These are phyloP conservation scores for Pythium monospermum DNA, from an alignment of 352 stramenopile species.

Conservation along the genomic window DNA sequence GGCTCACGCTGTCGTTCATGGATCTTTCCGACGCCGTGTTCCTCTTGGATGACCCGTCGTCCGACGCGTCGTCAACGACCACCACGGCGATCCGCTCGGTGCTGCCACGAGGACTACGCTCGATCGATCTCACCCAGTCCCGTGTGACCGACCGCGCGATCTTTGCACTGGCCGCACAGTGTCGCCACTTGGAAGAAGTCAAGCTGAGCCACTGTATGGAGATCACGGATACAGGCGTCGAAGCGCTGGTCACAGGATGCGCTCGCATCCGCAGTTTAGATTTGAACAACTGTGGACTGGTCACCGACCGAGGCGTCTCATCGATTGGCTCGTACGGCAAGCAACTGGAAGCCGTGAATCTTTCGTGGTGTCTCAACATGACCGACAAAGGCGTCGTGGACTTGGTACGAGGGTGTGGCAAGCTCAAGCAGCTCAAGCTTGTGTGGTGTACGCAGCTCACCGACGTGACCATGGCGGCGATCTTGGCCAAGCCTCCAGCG, in stretches of 20 bases:
- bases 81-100: slow-evolving; percentile 8
- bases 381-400: slow-evolving; percentile 79
- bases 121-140: slow-evolving; percentile 71
- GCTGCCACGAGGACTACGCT: slow-evolving; percentile 38
- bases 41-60: no score
- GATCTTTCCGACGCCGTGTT: slow-evolving; percentile 69
- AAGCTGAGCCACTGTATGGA: slow-evolving; percentile 73
- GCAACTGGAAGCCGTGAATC: slow-evolving; percentile 58
- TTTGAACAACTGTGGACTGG: slow-evolving; percentile 76
- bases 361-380: slow-evolving; percentile 89
- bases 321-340: slow-evolving; percentile 46
- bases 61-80: slow-evolving; percentile 7
- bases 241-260: slow-evolving; percentile 54
- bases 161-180: slow-evolving; percentile 56
- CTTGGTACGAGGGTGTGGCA: slow-evolving; percentile 53
- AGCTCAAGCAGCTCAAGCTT: slow-evolving; percentile 57
- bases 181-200: slow-evolving; percentile 54
- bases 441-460: slow-evolving; percentile 86
- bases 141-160: slow-evolving; percentile 66
- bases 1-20: slow-evolving; percentile 83
- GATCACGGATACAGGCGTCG: slow-evolving; percentile 73
- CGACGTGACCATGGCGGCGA: slow-evolving; percentile 51
- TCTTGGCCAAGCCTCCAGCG: slow-evolving; percentile 21
- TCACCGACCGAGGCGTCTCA: slow-evolving; percentile 67
- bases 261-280: slow-evolving; percentile 46